Conservation (phyloP, 2,329 filamentous ascomycete genomes). For the Fusarium ramigenum region DNA sequence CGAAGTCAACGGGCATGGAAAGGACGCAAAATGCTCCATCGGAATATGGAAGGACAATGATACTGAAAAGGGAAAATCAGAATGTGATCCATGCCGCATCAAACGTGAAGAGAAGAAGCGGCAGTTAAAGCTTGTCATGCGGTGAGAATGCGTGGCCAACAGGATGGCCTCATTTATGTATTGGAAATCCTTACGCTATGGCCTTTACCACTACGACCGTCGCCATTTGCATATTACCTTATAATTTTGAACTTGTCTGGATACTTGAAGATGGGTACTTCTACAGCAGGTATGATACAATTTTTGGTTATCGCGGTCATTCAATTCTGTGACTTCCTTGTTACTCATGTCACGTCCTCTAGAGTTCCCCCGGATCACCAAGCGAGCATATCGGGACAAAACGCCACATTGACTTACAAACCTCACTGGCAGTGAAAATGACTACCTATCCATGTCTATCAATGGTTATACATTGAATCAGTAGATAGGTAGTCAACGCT, state of each 20-base stretch:
- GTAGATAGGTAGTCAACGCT: rapidly evolving
- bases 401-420: neutral
- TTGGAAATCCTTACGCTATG: rapidly evolving
- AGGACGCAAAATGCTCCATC: neutral
- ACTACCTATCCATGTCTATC: rapidly evolving
- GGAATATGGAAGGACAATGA: neutral
- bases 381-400: too few species aligned
- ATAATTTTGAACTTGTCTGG: rapidly evolving
- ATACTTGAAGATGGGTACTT: neutral
- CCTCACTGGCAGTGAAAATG: neutral
- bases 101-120: neutral
- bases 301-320: neutral
- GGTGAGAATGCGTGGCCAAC: too few species aligned
- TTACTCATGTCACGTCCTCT: neutral
- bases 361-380: too few species aligned
- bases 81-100: neutral
- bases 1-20: neutral
- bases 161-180: too few species aligned
- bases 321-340: neutral
- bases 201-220: rapidly evolving
- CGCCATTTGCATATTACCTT: rapidly evolving
- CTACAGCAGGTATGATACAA: neutral
- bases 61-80: neutral
- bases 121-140: neutral
- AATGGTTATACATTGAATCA: neutral